Conservation (phyloP, 106 monocot genomes). For the Narthecium ossifragum region DNA sequence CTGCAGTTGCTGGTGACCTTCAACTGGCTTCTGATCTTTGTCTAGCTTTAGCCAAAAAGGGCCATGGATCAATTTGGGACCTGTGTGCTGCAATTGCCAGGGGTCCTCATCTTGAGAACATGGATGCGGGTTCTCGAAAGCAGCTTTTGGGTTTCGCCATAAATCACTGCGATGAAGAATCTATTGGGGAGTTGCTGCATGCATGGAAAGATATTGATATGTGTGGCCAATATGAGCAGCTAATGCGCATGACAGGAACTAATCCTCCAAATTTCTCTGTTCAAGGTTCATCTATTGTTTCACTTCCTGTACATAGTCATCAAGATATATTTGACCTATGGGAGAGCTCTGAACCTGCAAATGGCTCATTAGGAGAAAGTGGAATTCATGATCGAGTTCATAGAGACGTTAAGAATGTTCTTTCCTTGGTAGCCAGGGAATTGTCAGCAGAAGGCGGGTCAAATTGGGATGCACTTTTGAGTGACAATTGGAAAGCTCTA, state of each 20-base stretch:
- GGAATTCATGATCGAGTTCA: conserved; percentile 21
- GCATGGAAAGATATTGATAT: conserved; percentile 86
- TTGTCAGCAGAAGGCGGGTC: conserved; percentile 27
- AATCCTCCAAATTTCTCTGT: conserved; percentile 38
- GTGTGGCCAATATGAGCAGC: conserved; percentile 47
- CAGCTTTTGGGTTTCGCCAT: conserved; percentile 88
- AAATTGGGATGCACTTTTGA: conserved; percentile 39
- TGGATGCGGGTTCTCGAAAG: conserved; percentile 66
- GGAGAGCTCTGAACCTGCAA: conserved; percentile 4
- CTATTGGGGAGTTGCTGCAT: conserved; percentile 78
- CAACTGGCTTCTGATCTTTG: conserved; percentile 91
- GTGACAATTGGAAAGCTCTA: conserved; percentile 49
- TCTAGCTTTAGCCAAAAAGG: conserved; percentile 64
- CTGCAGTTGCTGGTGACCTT: conserved; percentile 78
- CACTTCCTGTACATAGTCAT: conserved; percentile 24
- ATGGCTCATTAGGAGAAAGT: background rate
- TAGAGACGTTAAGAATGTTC: conserved; percentile 24
- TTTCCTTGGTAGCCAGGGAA: conserved; percentile 40
- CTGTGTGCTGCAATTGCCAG: conserved; percentile 88
- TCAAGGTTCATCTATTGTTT: conserved; percentile 33
- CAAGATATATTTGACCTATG: conserved; percentile 33
- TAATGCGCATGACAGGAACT: conserved; percentile 43
- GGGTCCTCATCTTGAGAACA: conserved; percentile 73
- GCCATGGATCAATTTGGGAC: conserved; percentile 88
- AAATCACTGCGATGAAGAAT: conserved; percentile 84